Percentiles rank a stretch among this genome's conserved stretches.
phyloP scores from a whole-genome alignment of 2,329 filamentous ascomycete species.

The Colletotrichum lentis region DNA sequence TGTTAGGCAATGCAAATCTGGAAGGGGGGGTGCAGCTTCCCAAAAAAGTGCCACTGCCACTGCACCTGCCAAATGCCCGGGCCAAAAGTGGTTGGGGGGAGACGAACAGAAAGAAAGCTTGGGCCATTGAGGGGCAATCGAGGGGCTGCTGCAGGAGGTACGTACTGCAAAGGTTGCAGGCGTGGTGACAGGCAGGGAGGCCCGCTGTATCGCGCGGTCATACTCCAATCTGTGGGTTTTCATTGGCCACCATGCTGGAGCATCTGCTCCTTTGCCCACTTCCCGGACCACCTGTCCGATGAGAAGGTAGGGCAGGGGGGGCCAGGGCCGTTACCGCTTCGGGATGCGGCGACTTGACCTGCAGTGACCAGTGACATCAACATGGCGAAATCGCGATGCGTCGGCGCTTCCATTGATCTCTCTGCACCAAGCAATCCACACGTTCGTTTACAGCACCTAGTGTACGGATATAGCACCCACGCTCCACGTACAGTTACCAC shows the following conservation, averaged over 20 bases:
- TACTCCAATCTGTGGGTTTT: neutral
- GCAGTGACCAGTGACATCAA: constrained; percentile 34
- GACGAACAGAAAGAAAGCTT: constrained; percentile 10
- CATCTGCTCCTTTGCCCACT: constrained; percentile 11
- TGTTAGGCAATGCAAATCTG: neutral
- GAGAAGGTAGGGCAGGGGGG: neutral
- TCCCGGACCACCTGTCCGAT: constrained; percentile 32
- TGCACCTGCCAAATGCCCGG: neutral
- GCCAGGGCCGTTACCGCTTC: neutral
- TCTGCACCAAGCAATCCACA: neutral
- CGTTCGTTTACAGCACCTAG: neutral
- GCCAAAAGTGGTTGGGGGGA: neutral
- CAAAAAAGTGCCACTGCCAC: neutral
- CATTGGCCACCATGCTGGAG: neutral
- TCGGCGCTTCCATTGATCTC: constrained; percentile 22
- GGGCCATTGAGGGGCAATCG: constrained; percentile 30
- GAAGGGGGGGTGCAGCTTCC: neutral
- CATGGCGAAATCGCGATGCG: constrained; percentile 34
- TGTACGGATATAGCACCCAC: too few relatives aligned
- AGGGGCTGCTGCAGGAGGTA: neutral
- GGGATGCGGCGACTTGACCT: constrained; percentile 24
- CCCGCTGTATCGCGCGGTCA: neutral
- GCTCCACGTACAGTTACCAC: too few relatives aligned
- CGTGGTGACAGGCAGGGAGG: neutral
- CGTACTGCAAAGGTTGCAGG: neutral